Evolutionary conservation across 768 basidiomycete species (phyloP).

Genomic region (Kwoniella sp.): DNA sequence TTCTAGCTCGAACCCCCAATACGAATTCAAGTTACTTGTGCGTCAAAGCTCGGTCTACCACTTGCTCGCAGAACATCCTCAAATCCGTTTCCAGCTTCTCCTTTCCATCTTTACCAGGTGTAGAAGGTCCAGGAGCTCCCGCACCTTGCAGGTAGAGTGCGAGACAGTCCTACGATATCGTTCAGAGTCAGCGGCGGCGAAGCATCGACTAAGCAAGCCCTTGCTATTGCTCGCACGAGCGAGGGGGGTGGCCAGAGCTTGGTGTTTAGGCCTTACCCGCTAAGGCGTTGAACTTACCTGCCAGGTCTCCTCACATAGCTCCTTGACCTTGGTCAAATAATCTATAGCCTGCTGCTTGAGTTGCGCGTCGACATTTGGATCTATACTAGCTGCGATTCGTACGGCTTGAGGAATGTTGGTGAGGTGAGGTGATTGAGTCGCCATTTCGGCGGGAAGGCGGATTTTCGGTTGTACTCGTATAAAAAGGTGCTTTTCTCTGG

Average conservation of each 20-base stretch:
- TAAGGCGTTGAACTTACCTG: conserved; percentile 66
- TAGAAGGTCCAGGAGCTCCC: conserved; percentile 46
- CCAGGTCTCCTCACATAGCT: conserved; percentile 72
- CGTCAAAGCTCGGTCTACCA: conserved; percentile 52
- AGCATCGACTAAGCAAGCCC: too few relatives aligned
- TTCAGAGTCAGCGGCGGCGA: too few relatives aligned
- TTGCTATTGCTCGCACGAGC: conserved; percentile 20
- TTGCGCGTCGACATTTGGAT: conserved; percentile 56
- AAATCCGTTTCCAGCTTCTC: conserved; percentile 51
- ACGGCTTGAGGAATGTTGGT: conserved; percentile 64
- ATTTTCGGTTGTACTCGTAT: too few relatives aligned
- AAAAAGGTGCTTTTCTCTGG: too few relatives aligned
- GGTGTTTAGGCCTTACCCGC: neutral
- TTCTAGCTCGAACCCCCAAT: neutral
- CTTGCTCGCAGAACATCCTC: conserved; percentile 54
- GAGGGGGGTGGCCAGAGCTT: neutral
- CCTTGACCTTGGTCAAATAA: conserved; percentile 75
- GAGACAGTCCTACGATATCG: conserved; percentile 50
- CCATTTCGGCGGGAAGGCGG: conserved; percentile 18
- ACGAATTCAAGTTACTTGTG: conserved; percentile 60
- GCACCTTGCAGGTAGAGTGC: conserved; percentile 56
- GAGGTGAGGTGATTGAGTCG: conserved; percentile 45
- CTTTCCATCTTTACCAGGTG: conserved; percentile 54
- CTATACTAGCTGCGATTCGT: conserved; percentile 76
- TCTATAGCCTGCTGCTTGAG: conserved; percentile 84